Conservation (phyloP, 331 rosid species). For the Pyrus hybrid region DNA sequence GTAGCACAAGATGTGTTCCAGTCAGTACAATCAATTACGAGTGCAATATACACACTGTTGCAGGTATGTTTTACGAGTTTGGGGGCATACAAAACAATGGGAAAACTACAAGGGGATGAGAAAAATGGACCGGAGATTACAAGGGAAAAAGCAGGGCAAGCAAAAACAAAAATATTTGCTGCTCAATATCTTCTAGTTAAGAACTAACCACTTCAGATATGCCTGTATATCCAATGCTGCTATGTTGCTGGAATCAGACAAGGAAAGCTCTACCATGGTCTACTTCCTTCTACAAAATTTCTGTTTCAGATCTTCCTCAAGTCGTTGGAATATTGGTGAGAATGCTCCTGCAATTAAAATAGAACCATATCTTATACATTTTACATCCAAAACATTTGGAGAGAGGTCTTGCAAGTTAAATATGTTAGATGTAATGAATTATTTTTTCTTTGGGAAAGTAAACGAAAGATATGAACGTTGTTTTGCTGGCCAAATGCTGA, state of each 20-base stretch:
- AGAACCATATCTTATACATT: background rate
- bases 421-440: background rate
- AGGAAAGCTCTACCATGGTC: background rate
- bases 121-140: background rate
- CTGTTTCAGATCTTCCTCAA: constrained; percentile 53
- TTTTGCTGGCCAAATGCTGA: too few relatives aligned
- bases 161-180: background rate
- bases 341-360: constrained; percentile 49
- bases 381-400: background rate
- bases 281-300: constrained; percentile 35
- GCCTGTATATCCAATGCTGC: background rate
- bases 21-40: background rate
- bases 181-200: background rate
- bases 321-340: constrained; percentile 37
- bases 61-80: too few relatives aligned
- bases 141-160: background rate
- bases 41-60: too few relatives aligned
- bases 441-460: background rate
- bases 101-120: background rate
- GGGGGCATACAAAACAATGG: background rate
- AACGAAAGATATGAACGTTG: too few relatives aligned
- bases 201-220: background rate
- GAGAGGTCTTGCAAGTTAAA: background rate
- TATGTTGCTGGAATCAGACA: background rate
- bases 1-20: background rate